Evolutionary conservation across 352 stramenopile species (phyloP).

Genomic region (Phytophthora gonapodyides): DNA sequence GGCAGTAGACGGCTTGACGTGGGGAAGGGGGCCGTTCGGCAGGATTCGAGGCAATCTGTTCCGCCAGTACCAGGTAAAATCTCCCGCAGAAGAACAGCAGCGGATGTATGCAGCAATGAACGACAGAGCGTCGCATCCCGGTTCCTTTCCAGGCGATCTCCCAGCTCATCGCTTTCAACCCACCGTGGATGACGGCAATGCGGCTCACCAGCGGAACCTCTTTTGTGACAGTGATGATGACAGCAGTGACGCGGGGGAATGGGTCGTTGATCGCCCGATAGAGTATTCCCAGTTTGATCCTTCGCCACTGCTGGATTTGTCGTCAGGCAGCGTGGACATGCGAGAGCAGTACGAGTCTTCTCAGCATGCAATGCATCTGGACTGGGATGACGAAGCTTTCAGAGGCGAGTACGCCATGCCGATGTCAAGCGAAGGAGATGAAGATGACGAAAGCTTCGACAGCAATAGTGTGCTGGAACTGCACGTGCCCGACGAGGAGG

Average conservation of each 20-base stretch:
- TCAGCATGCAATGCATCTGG: constrained; percentile 20
- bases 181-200: background rate
- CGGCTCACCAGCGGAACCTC: constrained; percentile 20
- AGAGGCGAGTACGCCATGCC: constrained; percentile 17
- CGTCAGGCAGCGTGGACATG: constrained; percentile 35
- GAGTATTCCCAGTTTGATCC: constrained; percentile 30
- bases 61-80: constrained; percentile 80
- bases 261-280: constrained; percentile 18
- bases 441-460: constrained; percentile 36
- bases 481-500: constrained; percentile 28
- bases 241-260: constrained; percentile 31
- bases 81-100: constrained; percentile 28
- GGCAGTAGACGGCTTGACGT: constrained; percentile 74
- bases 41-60: constrained; percentile 80
- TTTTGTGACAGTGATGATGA: constrained; percentile 38
- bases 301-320: constrained; percentile 27
- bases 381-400: constrained; percentile 23
- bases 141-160: constrained; percentile 16
- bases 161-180: constrained; percentile 16
- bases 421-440: constrained; percentile 25
- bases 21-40: constrained; percentile 62
- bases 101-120: constrained; percentile 5
- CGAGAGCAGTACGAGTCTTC: constrained; percentile 29
- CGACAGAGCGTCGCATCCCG: constrained; percentile 18
- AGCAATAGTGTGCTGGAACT: constrained; percentile 35